Evolutionary conservation across 306 rosid species (phyloP).

Genomic region (Malus sylvestris): DNA sequence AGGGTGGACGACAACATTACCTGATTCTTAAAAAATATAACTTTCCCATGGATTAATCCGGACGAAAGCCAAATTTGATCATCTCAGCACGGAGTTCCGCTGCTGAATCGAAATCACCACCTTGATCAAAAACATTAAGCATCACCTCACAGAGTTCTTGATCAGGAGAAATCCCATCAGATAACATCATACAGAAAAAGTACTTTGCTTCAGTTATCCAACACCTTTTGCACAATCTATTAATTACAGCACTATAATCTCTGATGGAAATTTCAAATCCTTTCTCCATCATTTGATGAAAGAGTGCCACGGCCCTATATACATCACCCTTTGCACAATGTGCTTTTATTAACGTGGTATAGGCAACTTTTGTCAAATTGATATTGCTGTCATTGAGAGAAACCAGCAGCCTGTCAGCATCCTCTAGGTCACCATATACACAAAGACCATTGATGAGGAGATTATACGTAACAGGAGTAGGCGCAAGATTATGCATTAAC

Average conservation of each 20-base stretch:
- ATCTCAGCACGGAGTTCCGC: constrained; percentile 31
- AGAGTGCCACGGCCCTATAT: constrained; percentile 28
- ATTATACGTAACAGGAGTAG: constrained; percentile 41
- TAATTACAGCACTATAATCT: constrained; percentile 46
- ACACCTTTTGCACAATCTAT: constrained; percentile 48
- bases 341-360: constrained; percentile 36
- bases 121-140: constrained; percentile 25
- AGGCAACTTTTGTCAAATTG: constrained; percentile 35
- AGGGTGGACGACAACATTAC: neutral
- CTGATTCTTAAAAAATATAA: neutral
- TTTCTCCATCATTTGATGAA: constrained; percentile 31
- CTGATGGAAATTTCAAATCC: constrained; percentile 34
- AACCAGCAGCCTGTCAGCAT: constrained; percentile 39
- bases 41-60: constrained; percentile 17
- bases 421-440: constrained; percentile 34
- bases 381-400: constrained; percentile 25
- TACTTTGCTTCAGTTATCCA: constrained; percentile 30
- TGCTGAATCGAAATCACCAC: constrained; percentile 23
- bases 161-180: constrained; percentile 37
- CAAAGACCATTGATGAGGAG: constrained; percentile 50
- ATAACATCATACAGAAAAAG: constrained; percentile 45
- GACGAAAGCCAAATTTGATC: constrained; percentile 39
- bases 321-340: constrained; percentile 50
- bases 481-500: constrained; percentile 39
- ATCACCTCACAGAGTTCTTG: constrained; percentile 36